phyloP scores from a whole-genome alignment of 352 stramenopile genomes.

The Pythium folliculosum region DNA sequence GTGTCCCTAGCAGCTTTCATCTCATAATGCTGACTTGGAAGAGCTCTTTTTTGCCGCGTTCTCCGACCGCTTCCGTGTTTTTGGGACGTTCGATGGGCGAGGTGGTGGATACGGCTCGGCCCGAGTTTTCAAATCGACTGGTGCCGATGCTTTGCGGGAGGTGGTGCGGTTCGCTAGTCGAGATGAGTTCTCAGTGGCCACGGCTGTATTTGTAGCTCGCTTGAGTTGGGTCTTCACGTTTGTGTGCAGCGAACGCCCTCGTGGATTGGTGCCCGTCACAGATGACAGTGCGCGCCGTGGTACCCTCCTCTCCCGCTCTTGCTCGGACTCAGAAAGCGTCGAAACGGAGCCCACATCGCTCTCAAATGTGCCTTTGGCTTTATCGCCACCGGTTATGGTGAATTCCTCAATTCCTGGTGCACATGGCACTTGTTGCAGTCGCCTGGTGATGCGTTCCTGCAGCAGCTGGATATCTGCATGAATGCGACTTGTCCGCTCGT shows the following conservation, averaged over 20 bases:
- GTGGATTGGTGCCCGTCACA: too few species aligned
- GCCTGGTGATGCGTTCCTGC: slow-evolving; percentile 63
- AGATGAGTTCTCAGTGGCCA: slow-evolving; percentile 9
- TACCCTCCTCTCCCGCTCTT: background rate
- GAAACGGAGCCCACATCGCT: slow-evolving; percentile 13
- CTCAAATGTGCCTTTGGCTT: background rate
- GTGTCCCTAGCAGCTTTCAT: background rate
- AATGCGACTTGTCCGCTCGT: slow-evolving; percentile 62
- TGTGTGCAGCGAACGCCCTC: background rate
- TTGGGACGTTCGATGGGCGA: background rate
- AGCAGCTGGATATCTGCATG: slow-evolving; percentile 74
- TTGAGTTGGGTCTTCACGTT: background rate
- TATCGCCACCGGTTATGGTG: background rate
- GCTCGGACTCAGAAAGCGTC: slow-evolving; percentile 26
- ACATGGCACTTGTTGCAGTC: slow-evolving; percentile 49
- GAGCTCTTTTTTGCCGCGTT: background rate
- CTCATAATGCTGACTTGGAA: background rate
- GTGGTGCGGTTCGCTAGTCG: slow-evolving; percentile 4
- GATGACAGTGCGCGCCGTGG: background rate
- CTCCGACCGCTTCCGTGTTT: background rate
- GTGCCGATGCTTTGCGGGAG: background rate
- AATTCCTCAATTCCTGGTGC: slow-evolving; percentile 10
- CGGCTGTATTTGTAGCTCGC: too few species aligned
- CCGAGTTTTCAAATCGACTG: background rate
- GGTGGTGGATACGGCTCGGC: background rate